These are phyloP conservation scores for Fallopia convolvulus DNA, from an alignment of 148 eudicot genomes.

Conservation along the genomic window DNA sequence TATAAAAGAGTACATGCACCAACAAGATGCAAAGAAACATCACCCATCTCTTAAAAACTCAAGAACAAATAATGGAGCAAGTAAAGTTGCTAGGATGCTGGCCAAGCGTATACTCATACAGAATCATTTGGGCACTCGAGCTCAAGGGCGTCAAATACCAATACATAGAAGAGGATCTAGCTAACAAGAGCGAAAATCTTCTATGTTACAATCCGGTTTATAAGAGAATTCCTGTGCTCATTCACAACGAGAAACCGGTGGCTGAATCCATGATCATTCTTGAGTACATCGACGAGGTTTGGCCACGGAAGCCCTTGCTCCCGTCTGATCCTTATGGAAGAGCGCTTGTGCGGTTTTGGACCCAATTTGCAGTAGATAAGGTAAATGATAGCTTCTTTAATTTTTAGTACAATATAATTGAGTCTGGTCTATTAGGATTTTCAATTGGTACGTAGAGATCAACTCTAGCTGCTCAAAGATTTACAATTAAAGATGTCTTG, in stretches of 20 bases:
- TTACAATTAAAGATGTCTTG: too few relatives aligned
- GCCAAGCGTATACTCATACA: slow-evolving; percentile 7
- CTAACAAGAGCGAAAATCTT: slow-evolving; percentile 18
- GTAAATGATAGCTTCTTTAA: not conserved
- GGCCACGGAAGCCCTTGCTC: slow-evolving; percentile 26
- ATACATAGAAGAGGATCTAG: slow-evolving; percentile 17
- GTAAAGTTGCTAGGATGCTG: slow-evolving; percentile 8
- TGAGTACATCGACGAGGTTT: slow-evolving; percentile 23
- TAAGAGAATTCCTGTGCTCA: slow-evolving; percentile 20
- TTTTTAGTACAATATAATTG: not conserved
- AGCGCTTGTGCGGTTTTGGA: slow-evolving; percentile 26
- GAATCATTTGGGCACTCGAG: not conserved
- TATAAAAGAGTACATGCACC: not conserved
- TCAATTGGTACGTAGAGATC: too few relatives aligned
- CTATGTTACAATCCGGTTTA: slow-evolving; percentile 19
- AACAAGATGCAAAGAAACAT: not conserved
- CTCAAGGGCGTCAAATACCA: slow-evolving; percentile 11
- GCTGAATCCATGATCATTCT: slow-evolving; percentile 24
- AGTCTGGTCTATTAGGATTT: not conserved
- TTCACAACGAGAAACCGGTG: slow-evolving; percentile 19
- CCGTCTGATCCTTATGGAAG: slow-evolving; percentile 19
- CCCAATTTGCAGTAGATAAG: slow-evolving; percentile 20
- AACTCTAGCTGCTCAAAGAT: too few relatives aligned
- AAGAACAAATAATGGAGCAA: not conserved
- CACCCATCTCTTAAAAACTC: not conserved